A percentile compares a stretch with the other conserved stretches of the same genome.
These are phyloP conservation scores for Blastobotrys illinoisensis DNA, from an alignment of 1,139 yeast genomes.

Conservation along the genomic window DNA sequence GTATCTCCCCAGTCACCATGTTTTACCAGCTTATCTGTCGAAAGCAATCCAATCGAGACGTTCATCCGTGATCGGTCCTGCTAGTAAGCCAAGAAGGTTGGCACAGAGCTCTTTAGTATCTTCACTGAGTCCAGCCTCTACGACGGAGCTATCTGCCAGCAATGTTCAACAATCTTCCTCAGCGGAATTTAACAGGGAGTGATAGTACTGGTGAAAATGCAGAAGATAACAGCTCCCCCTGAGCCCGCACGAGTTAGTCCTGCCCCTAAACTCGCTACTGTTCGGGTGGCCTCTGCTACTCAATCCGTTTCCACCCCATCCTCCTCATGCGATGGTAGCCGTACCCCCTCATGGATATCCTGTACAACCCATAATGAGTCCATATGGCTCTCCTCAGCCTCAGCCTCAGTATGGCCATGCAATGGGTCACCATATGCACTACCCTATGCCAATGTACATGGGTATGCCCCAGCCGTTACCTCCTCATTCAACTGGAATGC, in stretches of 20 bases:
- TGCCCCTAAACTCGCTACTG: too few relatives aligned
- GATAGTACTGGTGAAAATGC: too few relatives aligned
- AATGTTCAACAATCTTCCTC: too few relatives aligned
- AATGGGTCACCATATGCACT: background rate
- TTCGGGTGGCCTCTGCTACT: too few relatives aligned
- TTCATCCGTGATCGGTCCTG: background rate
- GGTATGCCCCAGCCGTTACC: background rate
- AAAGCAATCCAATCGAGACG: background rate
- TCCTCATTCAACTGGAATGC: background rate
- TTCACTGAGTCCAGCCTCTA: background rate
- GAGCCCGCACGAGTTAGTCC: too few relatives aligned
- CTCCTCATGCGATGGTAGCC: background rate
- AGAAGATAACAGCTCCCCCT: too few relatives aligned
- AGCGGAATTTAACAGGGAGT: too few relatives aligned
- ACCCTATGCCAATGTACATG: background rate
- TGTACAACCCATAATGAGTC: background rate
- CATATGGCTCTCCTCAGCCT: background rate
- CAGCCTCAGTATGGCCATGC: background rate
- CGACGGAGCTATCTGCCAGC: too few relatives aligned
- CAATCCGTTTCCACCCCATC: too few relatives aligned
- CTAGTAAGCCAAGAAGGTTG: background rate
- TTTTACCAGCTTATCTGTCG: background rate
- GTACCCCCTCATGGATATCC: background rate
- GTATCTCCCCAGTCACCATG: background rate
- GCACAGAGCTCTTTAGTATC: background rate